These are phyloP conservation scores for Fagus sylvatica DNA, from an alignment of 306 rosid genomes.

Conservation along the genomic window DNA sequence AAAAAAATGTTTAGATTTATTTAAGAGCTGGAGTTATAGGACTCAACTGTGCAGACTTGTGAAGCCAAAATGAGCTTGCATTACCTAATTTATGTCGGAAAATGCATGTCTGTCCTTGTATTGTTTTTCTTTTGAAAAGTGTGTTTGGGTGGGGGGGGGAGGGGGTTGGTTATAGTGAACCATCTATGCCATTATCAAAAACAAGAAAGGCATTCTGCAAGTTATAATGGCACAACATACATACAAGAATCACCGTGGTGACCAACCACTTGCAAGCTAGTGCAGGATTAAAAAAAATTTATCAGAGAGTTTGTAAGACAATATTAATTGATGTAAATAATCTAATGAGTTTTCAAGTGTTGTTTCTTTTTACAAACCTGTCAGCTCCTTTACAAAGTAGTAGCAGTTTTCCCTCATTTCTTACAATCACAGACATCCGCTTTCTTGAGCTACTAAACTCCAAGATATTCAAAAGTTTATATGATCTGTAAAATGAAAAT, in stretches of 20 bases:
- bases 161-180: no score
- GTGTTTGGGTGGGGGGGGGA: no score
- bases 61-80: background rate
- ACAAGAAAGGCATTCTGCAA: background rate
- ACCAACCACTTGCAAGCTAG: background rate
- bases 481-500: conserved; percentile 55
- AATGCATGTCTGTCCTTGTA: background rate
- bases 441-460: conserved; percentile 96
- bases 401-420: conserved; percentile 69
- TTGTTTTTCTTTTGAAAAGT: no score
- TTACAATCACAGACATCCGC: conserved; percentile 85
- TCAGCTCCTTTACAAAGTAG: conserved; percentile 93
- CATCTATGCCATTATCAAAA: background rate
- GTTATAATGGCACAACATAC: background rate
- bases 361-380: conserved; percentile 60
- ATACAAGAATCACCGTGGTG: background rate
- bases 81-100: background rate
- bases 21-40: background rate
- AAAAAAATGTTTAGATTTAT: background rate
- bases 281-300: background rate
- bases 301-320: background rate
- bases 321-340: conserved; percentile 16
- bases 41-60: background rate
- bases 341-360: background rate
- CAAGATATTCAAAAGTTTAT: conserved; percentile 63